Conservation (phyloP, 805 yeast species). For the Lipomyces japonicus region DNA sequence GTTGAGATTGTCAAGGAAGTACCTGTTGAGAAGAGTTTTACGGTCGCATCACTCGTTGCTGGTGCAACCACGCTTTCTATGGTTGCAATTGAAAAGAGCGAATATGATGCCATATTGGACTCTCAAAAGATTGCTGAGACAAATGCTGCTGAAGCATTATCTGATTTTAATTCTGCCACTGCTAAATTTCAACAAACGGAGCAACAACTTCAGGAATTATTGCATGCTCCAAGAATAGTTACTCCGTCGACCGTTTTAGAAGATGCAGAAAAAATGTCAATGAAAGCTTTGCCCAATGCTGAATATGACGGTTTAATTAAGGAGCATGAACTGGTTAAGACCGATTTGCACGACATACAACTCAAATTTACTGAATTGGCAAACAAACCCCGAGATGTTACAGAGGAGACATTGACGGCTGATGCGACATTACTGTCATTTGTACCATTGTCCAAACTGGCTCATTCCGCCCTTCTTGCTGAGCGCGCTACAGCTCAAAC, state of each 20-base stretch:
- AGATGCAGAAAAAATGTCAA: constrained; percentile 4
- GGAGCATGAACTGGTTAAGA: constrained; percentile 25
- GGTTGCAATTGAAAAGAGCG: constrained; percentile 29
- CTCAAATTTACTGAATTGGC: constrained; percentile 17
- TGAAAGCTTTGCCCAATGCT: constrained; percentile 23
- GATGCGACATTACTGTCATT: constrained; percentile 22
- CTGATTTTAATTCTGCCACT: not conserved
- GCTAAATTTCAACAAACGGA: not conserved
- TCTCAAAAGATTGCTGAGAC: not conserved
- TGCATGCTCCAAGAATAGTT: not conserved
- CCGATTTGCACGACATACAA: constrained; percentile 12
- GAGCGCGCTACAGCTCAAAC: not conserved
- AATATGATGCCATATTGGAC: constrained; percentile 22
- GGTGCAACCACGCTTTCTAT: constrained; percentile 14
- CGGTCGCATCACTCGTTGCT: constrained; percentile 3
- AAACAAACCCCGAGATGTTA: constrained; percentile 5
- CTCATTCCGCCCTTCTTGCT: constrained; percentile 20
- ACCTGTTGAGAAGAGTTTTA: not conserved
- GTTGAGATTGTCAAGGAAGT: constrained; percentile 3
- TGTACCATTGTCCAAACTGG: constrained; percentile 30
- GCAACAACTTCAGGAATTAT: too few relatives aligned
- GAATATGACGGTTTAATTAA: constrained; percentile 33
- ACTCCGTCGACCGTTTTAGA: constrained; percentile 9
- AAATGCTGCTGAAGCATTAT: constrained; percentile 1
- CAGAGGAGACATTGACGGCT: constrained; percentile 9